Base-by-base conservation (phyloP, 75 land plant genomes). In the Azolla pinnata region DNA sequence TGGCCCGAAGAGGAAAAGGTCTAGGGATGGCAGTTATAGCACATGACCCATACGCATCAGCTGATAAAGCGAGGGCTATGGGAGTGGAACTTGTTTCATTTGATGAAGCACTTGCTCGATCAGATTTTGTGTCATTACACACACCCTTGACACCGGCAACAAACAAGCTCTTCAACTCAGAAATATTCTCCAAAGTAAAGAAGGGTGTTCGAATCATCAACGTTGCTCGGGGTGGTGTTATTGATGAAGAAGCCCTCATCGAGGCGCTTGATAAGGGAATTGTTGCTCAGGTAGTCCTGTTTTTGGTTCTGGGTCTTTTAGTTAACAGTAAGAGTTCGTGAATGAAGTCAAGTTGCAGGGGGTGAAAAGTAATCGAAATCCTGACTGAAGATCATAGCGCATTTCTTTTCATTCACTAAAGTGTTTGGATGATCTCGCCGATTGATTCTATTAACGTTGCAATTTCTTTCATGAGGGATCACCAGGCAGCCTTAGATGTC, bases 401-500 rank as follows among this genome's bases (percentile, higher is more conserved):
- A n/a, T n/a, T 35, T 12, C 12, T 35, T 35, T 5, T 12, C 40
- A 35, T 5, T 35, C 12, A 5, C 12, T 5, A 5, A 35, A 35
- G 12, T 5, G 40, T 35, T 12, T 12, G 12, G 40, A 5, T 47
- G 18, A 12, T 3, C 18, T 47, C 20, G 18, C 18, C 3, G 50
- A 47, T 12, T 3, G 18, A 18, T 47, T 47, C 4, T 3, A 12
- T 47, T 7, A 3, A 47, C 19, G 0, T 57, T 25, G 34, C 35
- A 47, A 55, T n/a, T n/a, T n/a, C n/a, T n/a, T n/a, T n/a, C n/a
- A n/a, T n/a, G n/a, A n/a, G n/a, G n/a, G n/a, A n/a, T n/a, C n/a
- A n/a, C n/a, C 78, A 86, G 88, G 97, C 97, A 0, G 92, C 92
- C n/a, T 67, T 87, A 70, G 97, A 88, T 70, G 97, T 92, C 9